Conservation (phyloP, 169 alveolate genomes). For the Cytauxzoon felis region DNA sequence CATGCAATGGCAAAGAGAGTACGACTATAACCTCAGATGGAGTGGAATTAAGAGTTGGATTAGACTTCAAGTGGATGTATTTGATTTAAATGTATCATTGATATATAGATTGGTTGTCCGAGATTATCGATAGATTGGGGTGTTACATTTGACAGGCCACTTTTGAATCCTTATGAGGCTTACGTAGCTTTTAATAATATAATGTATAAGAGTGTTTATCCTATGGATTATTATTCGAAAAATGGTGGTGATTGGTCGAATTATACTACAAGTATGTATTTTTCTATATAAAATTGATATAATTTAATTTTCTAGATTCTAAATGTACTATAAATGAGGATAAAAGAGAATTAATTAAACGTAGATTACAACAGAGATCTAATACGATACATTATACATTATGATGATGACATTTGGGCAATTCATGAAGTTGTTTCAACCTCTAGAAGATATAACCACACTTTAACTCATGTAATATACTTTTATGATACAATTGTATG, state of each 20-base stretch:
- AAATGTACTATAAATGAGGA: not conserved
- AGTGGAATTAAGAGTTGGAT: not conserved
- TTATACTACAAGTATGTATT: slow-evolving; percentile 60
- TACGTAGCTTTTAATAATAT: slow-evolving; percentile 86
- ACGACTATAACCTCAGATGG: not conserved
- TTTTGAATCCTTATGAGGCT: slow-evolving; percentile 96
- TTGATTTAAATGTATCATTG: no score
- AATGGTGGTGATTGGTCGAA: slow-evolving; percentile 87
- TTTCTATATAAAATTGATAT: not conserved
- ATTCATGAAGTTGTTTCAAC: no score
- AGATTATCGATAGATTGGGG: slow-evolving; percentile 99
- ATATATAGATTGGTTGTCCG: slow-evolving; percentile 97
- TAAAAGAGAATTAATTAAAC: not conserved
- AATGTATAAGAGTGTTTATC: slow-evolving; percentile 70
- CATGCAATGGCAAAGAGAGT: no score
- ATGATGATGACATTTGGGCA: no score
- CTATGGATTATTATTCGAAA: slow-evolving; percentile 87
- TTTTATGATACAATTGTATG: no score
- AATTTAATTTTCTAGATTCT: slow-evolving; percentile 1
- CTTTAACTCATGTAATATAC: no score
- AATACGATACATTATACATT: no score
- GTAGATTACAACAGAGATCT: slow-evolving; percentile 19
- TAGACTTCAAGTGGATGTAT: not conserved
- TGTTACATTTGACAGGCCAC: slow-evolving; percentile 85
- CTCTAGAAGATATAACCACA: no score